Evolutionary conservation across 1,284 basidiomycete species (phyloP).

Genomic region (Trichosporon sp.): DNA sequence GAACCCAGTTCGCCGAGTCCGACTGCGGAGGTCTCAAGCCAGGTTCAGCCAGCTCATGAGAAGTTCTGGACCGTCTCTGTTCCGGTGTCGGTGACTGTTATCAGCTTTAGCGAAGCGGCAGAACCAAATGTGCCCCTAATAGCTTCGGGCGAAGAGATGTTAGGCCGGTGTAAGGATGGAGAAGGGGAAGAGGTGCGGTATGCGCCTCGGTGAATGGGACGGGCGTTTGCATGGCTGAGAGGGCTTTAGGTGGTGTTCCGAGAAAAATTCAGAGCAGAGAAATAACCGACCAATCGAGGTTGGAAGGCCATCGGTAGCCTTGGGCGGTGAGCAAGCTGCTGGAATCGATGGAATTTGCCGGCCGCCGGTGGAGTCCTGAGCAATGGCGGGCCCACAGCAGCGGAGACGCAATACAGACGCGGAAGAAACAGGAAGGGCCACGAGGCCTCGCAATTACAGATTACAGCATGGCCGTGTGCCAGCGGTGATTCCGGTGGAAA

Average conservation of each 20-base stretch:
- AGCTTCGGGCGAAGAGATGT: too few species aligned
- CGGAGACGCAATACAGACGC: neutral
- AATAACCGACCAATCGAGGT: neutral
- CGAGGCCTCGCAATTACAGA: neutral
- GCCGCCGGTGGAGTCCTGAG: neutral
- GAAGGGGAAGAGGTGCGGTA: too few species aligned
- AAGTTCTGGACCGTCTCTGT: neutral
- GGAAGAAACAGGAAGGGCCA: neutral
- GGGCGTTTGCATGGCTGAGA: neutral
- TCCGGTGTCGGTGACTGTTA: neutral
- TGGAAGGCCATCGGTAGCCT: too few species aligned
- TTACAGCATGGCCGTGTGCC: too few species aligned
- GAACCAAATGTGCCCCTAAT: too few species aligned
- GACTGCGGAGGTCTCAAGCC: neutral
- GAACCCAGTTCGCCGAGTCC: neutral
- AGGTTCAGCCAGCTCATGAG: too few species aligned
- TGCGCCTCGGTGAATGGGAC: neutral
- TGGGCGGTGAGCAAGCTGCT: neutral
- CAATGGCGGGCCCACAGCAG: neutral
- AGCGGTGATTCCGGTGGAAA: neutral
- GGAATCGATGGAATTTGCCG: slow-evolving; percentile 9
- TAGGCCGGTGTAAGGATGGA: too few species aligned
- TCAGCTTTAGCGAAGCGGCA: neutral
- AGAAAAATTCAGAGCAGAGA: neutral
- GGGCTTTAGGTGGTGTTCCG: neutral